Evolutionary conservation across 331 rosid species (phyloP), one percentile per base, ranked within the genome.

Genomic region (Pyrus hybrid): DNA sequence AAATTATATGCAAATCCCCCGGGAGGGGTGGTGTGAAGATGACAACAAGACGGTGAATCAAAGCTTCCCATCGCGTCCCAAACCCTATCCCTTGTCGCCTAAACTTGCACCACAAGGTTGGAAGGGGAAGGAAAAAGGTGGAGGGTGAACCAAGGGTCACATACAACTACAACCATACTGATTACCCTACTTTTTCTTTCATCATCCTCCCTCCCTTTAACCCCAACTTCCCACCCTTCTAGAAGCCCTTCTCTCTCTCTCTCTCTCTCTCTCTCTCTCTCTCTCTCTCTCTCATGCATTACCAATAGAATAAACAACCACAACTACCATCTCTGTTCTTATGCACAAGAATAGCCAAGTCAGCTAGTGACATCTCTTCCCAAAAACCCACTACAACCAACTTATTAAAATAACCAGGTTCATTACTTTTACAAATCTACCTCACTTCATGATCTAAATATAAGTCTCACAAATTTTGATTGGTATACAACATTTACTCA

Each of bases 91-190:
- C 62, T 62, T 75, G 78, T 84, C 77, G 85, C 88, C 92, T 58
- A 88, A 85, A 86, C 97, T 93, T 91, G 90, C 79, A 91, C 76
- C 86, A 83, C 83, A 88, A 89, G 97, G 83, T 77, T 83, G 80
- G 76, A 49, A 60, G 57, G 47, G 56, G 14, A 62, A 13, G 45
- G 45, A 2, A 37, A 76, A 82, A 83, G 74, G 85, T 86, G 89
- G 87, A 88, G 81, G 96, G 90, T 93, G 95, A 89, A 89, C 89
- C 92, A 86, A 88, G 88, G 91, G 80, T 90, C 86, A 86, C 83
- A 80, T 73, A 73, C 84, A 90, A 84, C 80, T 28, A 85, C 86
- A 73, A 76, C 79, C 86, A 89, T 91, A 88, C 79, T 84, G 79
- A 86, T 85, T 81, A 4, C 3, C 26, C 60, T 78, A 81, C 81